Evolutionary conservation across 371 early-diverging fungal species (phyloP).

Genomic region (Syncephalastrum monosporum): DNA sequence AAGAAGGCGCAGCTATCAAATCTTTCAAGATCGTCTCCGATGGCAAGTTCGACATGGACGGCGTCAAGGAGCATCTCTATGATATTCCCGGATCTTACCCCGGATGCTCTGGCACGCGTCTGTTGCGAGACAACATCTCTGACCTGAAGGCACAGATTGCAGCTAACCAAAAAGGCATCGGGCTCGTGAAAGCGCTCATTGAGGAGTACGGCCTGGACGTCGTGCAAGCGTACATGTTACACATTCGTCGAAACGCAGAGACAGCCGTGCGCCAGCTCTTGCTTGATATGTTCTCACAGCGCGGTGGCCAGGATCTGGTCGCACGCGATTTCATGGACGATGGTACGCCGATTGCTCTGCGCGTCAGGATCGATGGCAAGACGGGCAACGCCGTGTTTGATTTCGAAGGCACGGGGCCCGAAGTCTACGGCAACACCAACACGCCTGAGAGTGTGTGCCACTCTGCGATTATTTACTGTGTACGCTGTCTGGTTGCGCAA

Average conservation of each 20-base stretch:
- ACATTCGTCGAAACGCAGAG: slow-evolving; percentile 86
- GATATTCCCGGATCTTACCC: slow-evolving; percentile 84
- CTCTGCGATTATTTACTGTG: slow-evolving; percentile 93
- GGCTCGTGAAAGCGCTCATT: slow-evolving; percentile 79
- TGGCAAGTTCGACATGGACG: slow-evolving; percentile 79
- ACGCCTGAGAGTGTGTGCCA: slow-evolving; percentile 69
- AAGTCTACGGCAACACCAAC: slow-evolving; percentile 78
- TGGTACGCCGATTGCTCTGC: slow-evolving; percentile 82
- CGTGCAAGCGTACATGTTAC: slow-evolving; percentile 92
- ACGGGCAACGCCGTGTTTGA: slow-evolving; percentile 87
- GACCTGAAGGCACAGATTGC: slow-evolving; percentile 96
- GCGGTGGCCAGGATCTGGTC: slow-evolving; percentile 48
- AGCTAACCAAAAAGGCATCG: slow-evolving; percentile 93
- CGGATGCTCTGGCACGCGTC: slow-evolving; percentile 86
- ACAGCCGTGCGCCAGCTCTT: slow-evolving; percentile 80
- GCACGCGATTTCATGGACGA: slow-evolving; percentile 93
- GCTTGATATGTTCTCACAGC: slow-evolving; percentile 48
- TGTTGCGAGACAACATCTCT: slow-evolving; percentile 85
- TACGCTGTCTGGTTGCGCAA: slow-evolving; percentile 83
- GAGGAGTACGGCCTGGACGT: slow-evolving; percentile 81
- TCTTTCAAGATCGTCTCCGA: slow-evolving; percentile 84
- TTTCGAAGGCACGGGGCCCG: slow-evolving; percentile 87
- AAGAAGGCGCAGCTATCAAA: slow-evolving; percentile 93
- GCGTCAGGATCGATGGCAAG: slow-evolving; percentile 69
- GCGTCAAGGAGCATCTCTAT: slow-evolving; percentile 68